phyloP scores from a whole-genome alignment of 805 yeast genomes.

The Sugiyamaella americana region DNA sequence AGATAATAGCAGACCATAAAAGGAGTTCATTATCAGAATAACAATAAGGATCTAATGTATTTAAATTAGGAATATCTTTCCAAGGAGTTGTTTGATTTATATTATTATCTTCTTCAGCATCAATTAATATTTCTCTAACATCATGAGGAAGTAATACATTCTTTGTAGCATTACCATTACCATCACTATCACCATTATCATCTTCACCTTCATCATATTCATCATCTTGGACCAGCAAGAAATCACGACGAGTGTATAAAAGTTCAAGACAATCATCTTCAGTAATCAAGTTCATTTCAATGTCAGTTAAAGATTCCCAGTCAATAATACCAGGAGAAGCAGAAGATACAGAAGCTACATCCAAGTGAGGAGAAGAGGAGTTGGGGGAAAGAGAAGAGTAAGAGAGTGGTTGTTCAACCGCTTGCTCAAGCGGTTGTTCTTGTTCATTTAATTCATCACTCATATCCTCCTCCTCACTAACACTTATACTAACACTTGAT shows the following conservation, averaged over 20 bases:
- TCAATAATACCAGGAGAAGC: not conserved
- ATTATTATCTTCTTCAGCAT: not conserved
- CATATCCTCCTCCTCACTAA: too few species aligned
- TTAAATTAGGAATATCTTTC: slow-evolving; percentile 18
- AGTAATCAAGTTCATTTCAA: slow-evolving; percentile 19
- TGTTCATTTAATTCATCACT: too few species aligned
- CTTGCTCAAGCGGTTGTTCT: too few species aligned
- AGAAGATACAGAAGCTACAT: not conserved
- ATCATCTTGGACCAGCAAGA: slow-evolving; percentile 7
- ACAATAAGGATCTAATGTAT: slow-evolving; percentile 1
- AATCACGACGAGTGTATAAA: slow-evolving; percentile 8
- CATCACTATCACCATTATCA: not conserved
- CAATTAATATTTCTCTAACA: slow-evolving; percentile 9
- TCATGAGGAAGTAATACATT: not conserved
- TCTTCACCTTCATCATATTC: slow-evolving; percentile 4
- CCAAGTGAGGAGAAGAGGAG: too few species aligned
- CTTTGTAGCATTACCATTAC: slow-evolving; percentile 3
- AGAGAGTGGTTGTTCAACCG: too few species aligned
- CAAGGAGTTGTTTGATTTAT: slow-evolving; percentile 1
- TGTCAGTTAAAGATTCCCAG: slow-evolving; percentile 15
- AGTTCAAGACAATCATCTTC: slow-evolving; percentile 11
- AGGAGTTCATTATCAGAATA: slow-evolving; percentile 24
- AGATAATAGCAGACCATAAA: slow-evolving; percentile 33
- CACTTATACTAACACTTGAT: too few species aligned
- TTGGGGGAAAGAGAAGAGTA: too few species aligned